Evolutionary conservation across 1,284 basidiomycete species (phyloP).

Genomic region (Ustilago shanxiensis): DNA sequence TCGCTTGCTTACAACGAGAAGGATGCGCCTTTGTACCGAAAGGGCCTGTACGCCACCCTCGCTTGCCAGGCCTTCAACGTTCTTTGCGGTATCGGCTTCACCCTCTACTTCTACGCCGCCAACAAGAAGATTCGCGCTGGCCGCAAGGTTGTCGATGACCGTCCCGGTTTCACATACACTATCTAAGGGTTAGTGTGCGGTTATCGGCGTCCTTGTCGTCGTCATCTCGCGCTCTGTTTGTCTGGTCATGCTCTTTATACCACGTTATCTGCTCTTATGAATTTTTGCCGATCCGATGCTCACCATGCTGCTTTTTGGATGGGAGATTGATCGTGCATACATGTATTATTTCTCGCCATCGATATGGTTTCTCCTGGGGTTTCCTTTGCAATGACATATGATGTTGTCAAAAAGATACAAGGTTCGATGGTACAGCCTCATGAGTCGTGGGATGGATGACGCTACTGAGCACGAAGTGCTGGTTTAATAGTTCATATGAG

Average conservation of each 20-base stretch:
- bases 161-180: slow-evolving; percentile 58
- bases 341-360: slow-evolving; percentile 5
- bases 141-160: slow-evolving; percentile 54
- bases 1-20: slow-evolving; percentile 66
- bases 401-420: slow-evolving; percentile 8
- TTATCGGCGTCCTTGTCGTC: not conserved
- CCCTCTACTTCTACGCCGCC: slow-evolving; percentile 51
- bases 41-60: slow-evolving; percentile 59
- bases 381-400: slow-evolving; percentile 17
- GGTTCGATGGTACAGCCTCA: too few species aligned
- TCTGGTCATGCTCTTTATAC: slow-evolving; percentile 13
- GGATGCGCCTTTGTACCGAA: slow-evolving; percentile 61
- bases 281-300: not conserved
- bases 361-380: slow-evolving; percentile 8
- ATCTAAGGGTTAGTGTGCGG: slow-evolving; percentile 24
- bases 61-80: slow-evolving; percentile 57
- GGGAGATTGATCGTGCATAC: not conserved
- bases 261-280: slow-evolving; percentile 5
- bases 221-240: not conserved
- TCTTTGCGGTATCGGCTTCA: slow-evolving; percentile 42
- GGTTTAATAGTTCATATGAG: not conserved
- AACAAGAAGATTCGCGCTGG: slow-evolving; percentile 58
- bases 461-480: not conserved
- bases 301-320: not conserved
- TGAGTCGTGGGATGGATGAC: too few species aligned